These are phyloP conservation scores for Alternaria sp. DNA, from an alignment of 2,329 filamentous ascomycete species.

Conservation along the genomic window DNA sequence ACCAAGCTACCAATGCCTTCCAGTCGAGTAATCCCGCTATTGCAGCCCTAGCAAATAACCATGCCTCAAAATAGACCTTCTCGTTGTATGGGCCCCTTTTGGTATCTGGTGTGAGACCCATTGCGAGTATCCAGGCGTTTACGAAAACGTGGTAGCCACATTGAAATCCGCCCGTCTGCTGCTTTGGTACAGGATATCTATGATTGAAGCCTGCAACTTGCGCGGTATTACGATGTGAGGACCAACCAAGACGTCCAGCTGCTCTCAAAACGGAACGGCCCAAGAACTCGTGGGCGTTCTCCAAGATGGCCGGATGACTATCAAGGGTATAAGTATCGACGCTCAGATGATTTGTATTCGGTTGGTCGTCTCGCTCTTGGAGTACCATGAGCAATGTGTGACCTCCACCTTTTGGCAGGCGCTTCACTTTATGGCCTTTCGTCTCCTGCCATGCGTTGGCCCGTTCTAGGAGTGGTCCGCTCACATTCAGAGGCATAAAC, in stretches of 20 bases:
- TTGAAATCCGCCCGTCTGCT: neutral
- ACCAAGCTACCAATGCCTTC: slow-evolving; percentile 11
- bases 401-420: neutral
- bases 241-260: neutral
- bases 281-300: neutral
- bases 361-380: neutral
- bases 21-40: slow-evolving; percentile 15
- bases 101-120: slow-evolving; percentile 22
- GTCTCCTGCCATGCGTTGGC: neutral
- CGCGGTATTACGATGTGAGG: neutral
- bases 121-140: slow-evolving; percentile 36
- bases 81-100: neutral
- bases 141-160: slow-evolving; percentile 26
- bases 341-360: neutral
- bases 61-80: neutral
- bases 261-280: neutral
- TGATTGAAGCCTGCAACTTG: neutral
- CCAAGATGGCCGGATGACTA: neutral
- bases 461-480: neutral
- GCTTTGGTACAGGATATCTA: neutral
- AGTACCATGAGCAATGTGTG: neutral
- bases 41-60: slow-evolving; percentile 1
- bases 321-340: neutral
- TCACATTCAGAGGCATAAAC: slow-evolving; percentile 9
- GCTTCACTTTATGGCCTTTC: neutral